A percentile compares a stretch with the other conserved stretches of the same genome.
These are phyloP conservation scores for Cladosporium sp. DNA, from an alignment of 2,329 filamentous ascomycete species.

Conservation along the genomic window DNA sequence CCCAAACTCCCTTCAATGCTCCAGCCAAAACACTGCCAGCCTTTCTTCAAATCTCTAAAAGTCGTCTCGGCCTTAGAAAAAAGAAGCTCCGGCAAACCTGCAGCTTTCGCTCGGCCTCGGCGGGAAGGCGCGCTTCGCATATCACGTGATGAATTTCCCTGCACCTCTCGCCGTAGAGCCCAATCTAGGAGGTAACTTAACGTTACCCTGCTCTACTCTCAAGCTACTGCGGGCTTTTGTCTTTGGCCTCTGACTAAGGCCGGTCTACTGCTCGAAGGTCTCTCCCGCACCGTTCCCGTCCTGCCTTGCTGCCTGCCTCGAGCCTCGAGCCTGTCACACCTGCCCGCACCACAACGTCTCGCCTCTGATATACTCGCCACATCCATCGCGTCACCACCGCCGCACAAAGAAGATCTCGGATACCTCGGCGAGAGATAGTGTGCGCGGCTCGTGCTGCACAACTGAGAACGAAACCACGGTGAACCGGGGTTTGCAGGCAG, in stretches of 20 bases:
- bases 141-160: background rate
- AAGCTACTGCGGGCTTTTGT: background rate
- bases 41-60: constrained; percentile 13
- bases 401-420: constrained; percentile 15
- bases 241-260: background rate
- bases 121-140: background rate
- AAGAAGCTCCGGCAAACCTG: constrained; percentile 10
- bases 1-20: constrained; percentile 12
- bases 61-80: constrained; percentile 8
- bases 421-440: constrained; percentile 2
- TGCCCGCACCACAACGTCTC: background rate
- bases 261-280: constrained; percentile 1
- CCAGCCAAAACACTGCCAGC: constrained; percentile 10
- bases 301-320: background rate
- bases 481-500: constrained; percentile 14
- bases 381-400: constrained; percentile 13
- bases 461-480: background rate
- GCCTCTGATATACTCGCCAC: background rate
- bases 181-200: background rate
- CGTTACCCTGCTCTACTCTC: too few relatives aligned
- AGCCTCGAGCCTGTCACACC: background rate
- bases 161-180: background rate
- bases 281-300: constrained; percentile 6
- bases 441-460: constrained; percentile 18
- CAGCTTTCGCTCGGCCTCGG: background rate